phyloP scores from a whole-genome alignment of 371 early-diverging fungal species.

The Mortierella sp. region DNA sequence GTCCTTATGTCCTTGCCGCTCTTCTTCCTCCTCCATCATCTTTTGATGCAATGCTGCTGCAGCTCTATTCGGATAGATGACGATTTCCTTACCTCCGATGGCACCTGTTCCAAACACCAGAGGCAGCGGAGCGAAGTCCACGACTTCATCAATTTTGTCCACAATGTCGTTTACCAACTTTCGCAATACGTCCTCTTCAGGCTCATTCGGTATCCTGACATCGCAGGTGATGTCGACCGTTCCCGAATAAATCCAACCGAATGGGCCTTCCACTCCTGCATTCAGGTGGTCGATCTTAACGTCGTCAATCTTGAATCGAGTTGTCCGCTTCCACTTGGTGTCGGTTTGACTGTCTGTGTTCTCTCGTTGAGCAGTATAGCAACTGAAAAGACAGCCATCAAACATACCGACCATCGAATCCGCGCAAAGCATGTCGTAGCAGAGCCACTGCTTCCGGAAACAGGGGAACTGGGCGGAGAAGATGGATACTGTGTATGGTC shows the following conservation, averaged over 20 bases:
- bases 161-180: constrained; percentile 81
- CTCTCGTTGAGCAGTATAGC: constrained; percentile 84
- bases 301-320: constrained; percentile 91
- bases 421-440: constrained; percentile 92
- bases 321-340: constrained; percentile 54
- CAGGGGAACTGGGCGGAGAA: constrained; percentile 85
- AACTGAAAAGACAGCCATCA: constrained; percentile 93
- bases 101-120: constrained; percentile 66
- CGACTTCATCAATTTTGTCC: constrained; percentile 80
- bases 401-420: constrained; percentile 92
- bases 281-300: constrained; percentile 94
- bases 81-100: constrained; percentile 59
- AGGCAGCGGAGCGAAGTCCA: constrained; percentile 58
- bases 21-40: constrained; percentile 51
- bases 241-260: constrained; percentile 95
- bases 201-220: constrained; percentile 76
- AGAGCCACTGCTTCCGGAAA: constrained; percentile 92
- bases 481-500: constrained; percentile 90
- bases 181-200: constrained; percentile 69
- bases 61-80: constrained; percentile 51
- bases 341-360: constrained; percentile 58
- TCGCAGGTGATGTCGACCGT: constrained; percentile 85
- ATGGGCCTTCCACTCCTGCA: constrained; percentile 87
- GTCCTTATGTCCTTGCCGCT: constrained; percentile 11
- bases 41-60: constrained; percentile 48